phyloP scores from a whole-genome alignment of 2,329 filamentous ascomycete genomes.

The Nemania sp. region DNA sequence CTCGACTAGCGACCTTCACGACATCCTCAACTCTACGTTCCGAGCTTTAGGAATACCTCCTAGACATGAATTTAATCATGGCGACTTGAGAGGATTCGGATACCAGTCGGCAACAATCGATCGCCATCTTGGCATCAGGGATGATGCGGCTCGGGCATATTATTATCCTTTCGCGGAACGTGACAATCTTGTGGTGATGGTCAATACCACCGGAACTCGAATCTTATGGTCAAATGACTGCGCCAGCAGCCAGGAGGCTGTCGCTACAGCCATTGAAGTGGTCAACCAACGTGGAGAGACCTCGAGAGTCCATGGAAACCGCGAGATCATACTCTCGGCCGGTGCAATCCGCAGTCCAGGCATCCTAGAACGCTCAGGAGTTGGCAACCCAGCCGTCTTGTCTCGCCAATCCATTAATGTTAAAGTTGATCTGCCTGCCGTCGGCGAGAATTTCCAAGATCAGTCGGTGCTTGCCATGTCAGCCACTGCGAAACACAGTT shows the following conservation, averaged over 20 bases:
- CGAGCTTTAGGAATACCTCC: constrained; percentile 17
- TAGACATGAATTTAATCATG: constrained; percentile 16
- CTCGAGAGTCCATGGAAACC: constrained; percentile 12
- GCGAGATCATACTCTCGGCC: constrained; percentile 19
- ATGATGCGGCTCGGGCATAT: constrained; percentile 19
- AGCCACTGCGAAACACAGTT: constrained; percentile 16
- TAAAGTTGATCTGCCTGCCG: constrained; percentile 16
- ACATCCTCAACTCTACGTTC: constrained; percentile 13
- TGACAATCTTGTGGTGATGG: constrained; percentile 19
- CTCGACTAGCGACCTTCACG: constrained; percentile 18
- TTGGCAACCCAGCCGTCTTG: constrained; percentile 19
- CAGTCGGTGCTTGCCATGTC: constrained; percentile 10
- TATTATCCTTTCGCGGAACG: constrained; percentile 17
- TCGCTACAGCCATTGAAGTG: constrained; percentile 19
- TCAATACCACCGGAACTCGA: constrained; percentile 19
- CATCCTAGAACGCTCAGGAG: constrained; percentile 16
- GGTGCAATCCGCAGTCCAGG: constrained; percentile 18
- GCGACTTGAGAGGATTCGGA: constrained; percentile 17
- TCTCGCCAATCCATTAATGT: constrained; percentile 16
- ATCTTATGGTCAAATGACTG: constrained; percentile 14
- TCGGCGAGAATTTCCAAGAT: constrained; percentile 20
- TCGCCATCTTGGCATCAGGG: constrained; percentile 14
- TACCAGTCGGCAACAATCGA: constrained; percentile 19
- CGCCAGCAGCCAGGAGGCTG: constrained; percentile 4
- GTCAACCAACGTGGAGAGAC: constrained; percentile 15